Evolutionary conservation across 2,329 filamentous ascomycete genomes (phyloP), one percentile per base, ranked within the genome.

Genomic region (Hortaea sp.): DNA sequence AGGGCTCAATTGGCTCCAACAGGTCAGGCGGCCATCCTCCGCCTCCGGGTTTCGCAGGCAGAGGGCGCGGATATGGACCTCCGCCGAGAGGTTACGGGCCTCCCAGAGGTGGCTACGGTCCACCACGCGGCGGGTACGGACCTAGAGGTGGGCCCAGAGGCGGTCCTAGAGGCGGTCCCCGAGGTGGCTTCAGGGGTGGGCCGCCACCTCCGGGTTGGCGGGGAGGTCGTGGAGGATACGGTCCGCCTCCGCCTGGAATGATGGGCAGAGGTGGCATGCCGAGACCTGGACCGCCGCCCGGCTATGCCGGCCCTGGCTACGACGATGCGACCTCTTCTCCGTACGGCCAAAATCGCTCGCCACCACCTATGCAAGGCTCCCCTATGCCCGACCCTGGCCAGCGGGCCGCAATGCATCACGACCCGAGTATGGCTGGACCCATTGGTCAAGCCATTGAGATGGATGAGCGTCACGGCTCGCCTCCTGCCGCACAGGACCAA

Each of bases 391-490:
- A 39, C 20, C 37, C 10, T n/a, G 10, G 10, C 13, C 10, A 12
- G 37, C 37, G 20, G 13, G n/a, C 43, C n/a, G 9, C 56, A 7
- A 58, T 59, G 53, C 66, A 69, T 50, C 52, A 40, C 41, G 57
- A 45, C 49, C 47, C 40, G 49, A 49, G 46, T 41, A 49, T 50
- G 7, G 52, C 47, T n/a, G 61, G 60, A 34, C 59, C 66, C 10
- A 69, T 81, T 9, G 81, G 81, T 7, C 82, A 83, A 58, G 80
- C 84, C 2, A 77, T 88, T 44, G 88, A 92, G 63, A 89, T 94
- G 85, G 83, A 89, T 62, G 81, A 82, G 31, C 71, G 74, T n/a
- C 71, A 72, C n/a, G 74, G 74, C 35, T 74, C 71, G 45, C 73
- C 75, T n/a, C 63, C 65, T 45, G 41, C 50, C 29, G 10, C 31